Conservation (phyloP, 352 stramenopile species). For the Pythium dissotocum region DNA sequence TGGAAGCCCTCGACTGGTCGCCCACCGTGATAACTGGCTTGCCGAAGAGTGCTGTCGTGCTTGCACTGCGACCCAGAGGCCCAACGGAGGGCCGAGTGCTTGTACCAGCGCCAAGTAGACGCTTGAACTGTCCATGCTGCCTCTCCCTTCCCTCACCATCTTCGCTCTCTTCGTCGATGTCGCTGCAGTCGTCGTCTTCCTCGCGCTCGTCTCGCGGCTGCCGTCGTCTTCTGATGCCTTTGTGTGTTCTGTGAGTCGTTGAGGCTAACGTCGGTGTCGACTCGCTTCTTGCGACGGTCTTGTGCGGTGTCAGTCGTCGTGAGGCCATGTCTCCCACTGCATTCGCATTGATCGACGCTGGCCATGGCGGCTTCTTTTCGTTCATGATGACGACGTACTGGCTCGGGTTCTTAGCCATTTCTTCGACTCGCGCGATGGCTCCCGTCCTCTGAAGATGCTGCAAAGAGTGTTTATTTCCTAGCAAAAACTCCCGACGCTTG, state of each 20-base stretch:
- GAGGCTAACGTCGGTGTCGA: conserved; percentile 16
- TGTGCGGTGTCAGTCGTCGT: not conserved
- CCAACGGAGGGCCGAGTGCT: not conserved
- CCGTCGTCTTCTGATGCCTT: not conserved
- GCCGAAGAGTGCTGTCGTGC: conserved; percentile 3
- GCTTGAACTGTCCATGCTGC: not conserved
- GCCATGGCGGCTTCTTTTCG: conserved; percentile 27
- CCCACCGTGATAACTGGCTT: not conserved
- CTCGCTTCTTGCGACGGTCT: conserved; percentile 8
- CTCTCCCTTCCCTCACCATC: not conserved
- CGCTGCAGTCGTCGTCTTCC: conserved; percentile 5
- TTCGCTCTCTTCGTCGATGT: not conserved
- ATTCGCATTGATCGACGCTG: conserved; percentile 11
- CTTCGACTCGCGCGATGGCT: conserved; percentile 58
- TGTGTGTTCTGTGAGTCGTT: not conserved
- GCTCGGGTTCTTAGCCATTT: conserved; percentile 45
- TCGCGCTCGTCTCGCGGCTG: not conserved
- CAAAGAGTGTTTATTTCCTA: conserved; percentile 59
- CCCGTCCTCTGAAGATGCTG: conserved; percentile 64
- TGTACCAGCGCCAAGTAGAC: not conserved
- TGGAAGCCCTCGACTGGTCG: not conserved
- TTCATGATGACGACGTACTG: conserved; percentile 75
- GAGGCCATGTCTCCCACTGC: not conserved
- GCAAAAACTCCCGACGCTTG: conserved; percentile 64
- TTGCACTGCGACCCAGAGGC: conserved; percentile 13